Evolutionary conservation across 2,329 filamentous ascomycete species (phyloP).

Genomic region (Colletotrichum australisinense): DNA sequence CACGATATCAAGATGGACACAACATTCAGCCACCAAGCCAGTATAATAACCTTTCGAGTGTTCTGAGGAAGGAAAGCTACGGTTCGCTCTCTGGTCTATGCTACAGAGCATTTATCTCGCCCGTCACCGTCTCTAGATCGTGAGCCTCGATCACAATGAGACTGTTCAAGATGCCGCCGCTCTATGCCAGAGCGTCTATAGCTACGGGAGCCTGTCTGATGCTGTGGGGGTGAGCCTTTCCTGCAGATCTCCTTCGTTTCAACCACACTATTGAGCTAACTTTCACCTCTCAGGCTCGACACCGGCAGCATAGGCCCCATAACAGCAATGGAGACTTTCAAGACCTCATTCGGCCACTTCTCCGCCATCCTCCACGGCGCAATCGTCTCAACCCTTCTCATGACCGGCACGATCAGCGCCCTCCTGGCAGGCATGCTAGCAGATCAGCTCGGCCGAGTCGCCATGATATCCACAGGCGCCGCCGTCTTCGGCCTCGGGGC

Average conservation of each 20-base stretch:
- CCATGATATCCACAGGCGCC: constrained; percentile 62
- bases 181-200: constrained; percentile 16
- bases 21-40: too few relatives aligned
- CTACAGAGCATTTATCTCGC: neutral
- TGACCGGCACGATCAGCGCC: constrained; percentile 69
- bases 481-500: constrained; percentile 63
- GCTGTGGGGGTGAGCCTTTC: constrained; percentile 9
- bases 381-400: constrained; percentile 68
- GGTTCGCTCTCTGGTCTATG: too few relatives aligned
- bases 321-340: constrained; percentile 66
- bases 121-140: neutral
- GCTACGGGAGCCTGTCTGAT: neutral
- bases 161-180: constrained; percentile 5
- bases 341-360: constrained; percentile 59
- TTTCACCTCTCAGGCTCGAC: constrained; percentile 37
- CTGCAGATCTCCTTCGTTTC: neutral
- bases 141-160: neutral
- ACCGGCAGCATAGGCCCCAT: constrained; percentile 70
- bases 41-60: too few relatives aligned
- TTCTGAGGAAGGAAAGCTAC: too few relatives aligned
- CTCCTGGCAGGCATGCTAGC: constrained; percentile 67
- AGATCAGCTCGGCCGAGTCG: constrained; percentile 64
- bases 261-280: neutral
- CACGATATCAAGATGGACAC: too few relatives aligned
- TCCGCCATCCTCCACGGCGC: constrained; percentile 67